phyloP scores from a whole-genome alignment of 345 rosid genomes.

The thale cress (Arabidopsis thaliana) region TAIR10.1 NC_003076.8:22422501-22423000 shows the following conservation, averaged over 20 bases:
- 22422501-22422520: constrained; percentile 60
- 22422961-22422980: constrained; percentile 31
- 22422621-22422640: constrained; percentile 10
- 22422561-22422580: constrained; percentile 32
- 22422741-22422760: constrained; percentile 30
- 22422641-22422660: constrained; percentile 16
- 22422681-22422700: constrained; percentile 1
- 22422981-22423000: constrained; percentile 30
- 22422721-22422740: not conserved
- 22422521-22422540: constrained; percentile 52
- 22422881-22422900: constrained; percentile 18
- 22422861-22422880: constrained; percentile 30
- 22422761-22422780: constrained; percentile 46
- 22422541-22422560: not conserved
- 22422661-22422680: constrained; percentile 36
- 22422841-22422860: constrained; percentile 33
- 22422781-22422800: constrained; percentile 27
- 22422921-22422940: constrained; percentile 47
- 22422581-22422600: constrained; percentile 46
- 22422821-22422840: constrained; percentile 30
- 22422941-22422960: constrained; percentile 42
- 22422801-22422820: constrained; percentile 21
- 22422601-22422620: constrained; percentile 37
- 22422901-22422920: constrained; percentile 30
- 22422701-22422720: constrained; percentile 15